Percentiles rank a stretch among this genome's conserved stretches.
phyloP scores from a whole-genome alignment of 805 yeast genomes.

The Kodamaea jinghongensis region DNA sequence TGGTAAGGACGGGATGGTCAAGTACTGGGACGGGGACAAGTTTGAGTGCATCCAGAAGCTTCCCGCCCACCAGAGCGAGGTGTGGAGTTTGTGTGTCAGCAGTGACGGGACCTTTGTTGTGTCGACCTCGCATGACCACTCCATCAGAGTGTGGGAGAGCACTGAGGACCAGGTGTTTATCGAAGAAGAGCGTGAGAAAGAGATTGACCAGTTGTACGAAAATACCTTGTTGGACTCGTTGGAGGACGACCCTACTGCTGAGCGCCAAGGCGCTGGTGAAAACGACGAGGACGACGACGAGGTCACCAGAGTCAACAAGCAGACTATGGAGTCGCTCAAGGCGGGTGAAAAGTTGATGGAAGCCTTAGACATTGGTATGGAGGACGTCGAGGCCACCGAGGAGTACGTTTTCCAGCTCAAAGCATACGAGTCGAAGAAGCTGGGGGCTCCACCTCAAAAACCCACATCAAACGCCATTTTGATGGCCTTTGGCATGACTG shows the following conservation, averaged over 20 bases:
- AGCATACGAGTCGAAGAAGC: slow-evolving; percentile 39
- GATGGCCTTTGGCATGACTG: slow-evolving; percentile 64
- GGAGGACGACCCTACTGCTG: slow-evolving; percentile 49
- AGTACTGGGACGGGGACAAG: slow-evolving; percentile 98
- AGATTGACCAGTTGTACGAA: slow-evolving; percentile 89
- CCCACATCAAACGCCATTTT: slow-evolving; percentile 74
- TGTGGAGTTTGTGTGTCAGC: slow-evolving; percentile 87
- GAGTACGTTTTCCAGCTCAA: slow-evolving; percentile 46
- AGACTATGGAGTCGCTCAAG: slow-evolving; percentile 86
- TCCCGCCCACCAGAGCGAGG: slow-evolving; percentile 82
- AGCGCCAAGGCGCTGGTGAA: slow-evolving; percentile 18
- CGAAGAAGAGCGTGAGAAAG: slow-evolving; percentile 96
- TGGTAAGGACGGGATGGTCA: slow-evolving; percentile 83
- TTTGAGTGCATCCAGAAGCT: slow-evolving; percentile 90
- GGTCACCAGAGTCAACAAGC: slow-evolving; percentile 67
- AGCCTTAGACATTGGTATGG: slow-evolving; percentile 79
- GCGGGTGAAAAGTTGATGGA: slow-evolving; percentile 93
- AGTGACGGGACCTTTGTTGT: slow-evolving; percentile 67
- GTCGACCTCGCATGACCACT: slow-evolving; percentile 89
- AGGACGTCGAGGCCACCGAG: slow-evolving; percentile 59
- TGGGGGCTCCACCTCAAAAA: slow-evolving; percentile 48
- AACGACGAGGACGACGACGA: slow-evolving; percentile 37
- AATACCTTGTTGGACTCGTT: slow-evolving; percentile 69
- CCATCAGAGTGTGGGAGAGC: slow-evolving; percentile 89
- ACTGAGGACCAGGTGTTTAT: slow-evolving; percentile 94